Evolutionary conservation across 2,329 filamentous ascomycete genomes (phyloP).

Genomic region (Aciculosporium take): DNA sequence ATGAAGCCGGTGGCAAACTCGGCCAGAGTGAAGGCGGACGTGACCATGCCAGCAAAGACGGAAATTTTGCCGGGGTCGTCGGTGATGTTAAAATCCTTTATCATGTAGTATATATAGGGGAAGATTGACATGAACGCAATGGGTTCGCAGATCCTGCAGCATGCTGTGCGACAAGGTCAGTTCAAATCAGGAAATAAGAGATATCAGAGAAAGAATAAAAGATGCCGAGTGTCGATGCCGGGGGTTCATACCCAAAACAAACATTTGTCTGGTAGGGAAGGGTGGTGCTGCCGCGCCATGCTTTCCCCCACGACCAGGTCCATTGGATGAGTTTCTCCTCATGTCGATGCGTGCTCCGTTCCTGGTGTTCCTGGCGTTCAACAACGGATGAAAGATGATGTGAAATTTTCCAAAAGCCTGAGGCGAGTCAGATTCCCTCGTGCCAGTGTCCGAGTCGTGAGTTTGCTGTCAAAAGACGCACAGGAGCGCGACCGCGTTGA

Average conservation of each 20-base stretch:
- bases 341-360: constrained; percentile 9
- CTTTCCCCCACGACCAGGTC: constrained; percentile 12
- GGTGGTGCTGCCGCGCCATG: constrained; percentile 15
- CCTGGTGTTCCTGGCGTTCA: background rate
- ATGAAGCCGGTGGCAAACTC: constrained; percentile 87
- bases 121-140: constrained; percentile 99
- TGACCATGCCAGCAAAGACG: constrained; percentile 90
- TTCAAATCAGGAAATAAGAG: background rate
- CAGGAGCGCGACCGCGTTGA: background rate
- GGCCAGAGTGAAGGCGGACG: constrained; percentile 87
- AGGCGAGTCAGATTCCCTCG: no score
- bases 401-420: no score
- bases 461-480: background rate
- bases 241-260: constrained; percentile 33
- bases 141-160: constrained; percentile 93
- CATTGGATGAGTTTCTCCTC: constrained; percentile 15
- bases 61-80: constrained; percentile 67
- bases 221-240: background rate
- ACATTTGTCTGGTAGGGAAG: constrained; percentile 32
- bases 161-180: constrained; percentile 35
- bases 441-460: background rate
- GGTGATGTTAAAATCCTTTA: constrained; percentile 77
- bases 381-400: background rate
- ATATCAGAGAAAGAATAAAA: background rate
- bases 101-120: constrained; percentile 97